phyloP scores from a whole-genome alignment of 768 basidiomycete species.

The Paxillus rubicundulus region DNA sequence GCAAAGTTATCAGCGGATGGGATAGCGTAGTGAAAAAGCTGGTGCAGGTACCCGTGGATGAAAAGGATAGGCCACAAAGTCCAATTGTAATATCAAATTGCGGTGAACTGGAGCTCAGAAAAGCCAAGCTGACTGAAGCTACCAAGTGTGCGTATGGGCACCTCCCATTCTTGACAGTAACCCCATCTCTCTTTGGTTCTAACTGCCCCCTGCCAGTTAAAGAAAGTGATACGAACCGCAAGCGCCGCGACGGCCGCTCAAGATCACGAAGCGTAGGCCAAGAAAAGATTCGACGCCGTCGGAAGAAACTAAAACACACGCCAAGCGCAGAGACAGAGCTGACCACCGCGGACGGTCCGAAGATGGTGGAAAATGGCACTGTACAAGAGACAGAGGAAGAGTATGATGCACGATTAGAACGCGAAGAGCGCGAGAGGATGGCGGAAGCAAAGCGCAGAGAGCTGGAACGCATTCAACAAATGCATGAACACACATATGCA shows the following conservation, averaged over 20 bases:
- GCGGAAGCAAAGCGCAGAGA: slow-evolving; percentile 46
- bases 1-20: slow-evolving; percentile 57
- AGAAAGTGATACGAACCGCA: slow-evolving; percentile 12
- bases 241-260: slow-evolving; percentile 22
- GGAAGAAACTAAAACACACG: slow-evolving; percentile 27
- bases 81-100: slow-evolving; percentile 73
- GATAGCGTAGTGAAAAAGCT: slow-evolving; percentile 59
- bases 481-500: slow-evolving; percentile 31
- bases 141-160: slow-evolving; percentile 10
- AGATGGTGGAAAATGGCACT: slow-evolving; percentile 5
- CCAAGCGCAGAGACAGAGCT: slow-evolving; percentile 5
- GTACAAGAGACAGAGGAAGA: slow-evolving; percentile 65
- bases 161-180: not conserved
- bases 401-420: slow-evolving; percentile 65
- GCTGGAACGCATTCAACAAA: slow-evolving; percentile 46
- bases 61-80: slow-evolving; percentile 66
- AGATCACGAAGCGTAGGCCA: slow-evolving; percentile 29
- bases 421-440: slow-evolving; percentile 61
- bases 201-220: slow-evolving; percentile 2
- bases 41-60: slow-evolving; percentile 64
- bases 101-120: slow-evolving; percentile 79
- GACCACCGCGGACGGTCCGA: slow-evolving; percentile 8
- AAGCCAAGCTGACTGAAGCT: slow-evolving; percentile 8
- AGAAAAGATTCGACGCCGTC: slow-evolving; percentile 17
- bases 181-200: not conserved